Evolutionary conservation across 1,284 basidiomycete genomes (phyloP), one percentile per base, ranked within the genome.

Genomic region (Ganoderma meredithae): DNA sequence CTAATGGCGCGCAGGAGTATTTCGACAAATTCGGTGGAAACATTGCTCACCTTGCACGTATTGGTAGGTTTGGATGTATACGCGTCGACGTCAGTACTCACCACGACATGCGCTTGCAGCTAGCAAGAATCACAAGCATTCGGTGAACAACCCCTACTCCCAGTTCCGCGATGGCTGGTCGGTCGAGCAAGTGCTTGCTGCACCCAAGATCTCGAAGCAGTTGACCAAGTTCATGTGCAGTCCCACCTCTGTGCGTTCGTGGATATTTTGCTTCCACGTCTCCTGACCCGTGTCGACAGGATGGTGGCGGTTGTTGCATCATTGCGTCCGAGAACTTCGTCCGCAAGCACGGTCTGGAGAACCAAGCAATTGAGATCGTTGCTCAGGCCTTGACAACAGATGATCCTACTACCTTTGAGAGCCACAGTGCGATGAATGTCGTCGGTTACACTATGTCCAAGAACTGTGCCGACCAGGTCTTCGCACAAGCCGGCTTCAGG

Each of bases 201-300:
- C 90, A 1, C 84, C 86, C 1, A 90, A 88, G 79, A 89, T 95
- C 76, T 92, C 86, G 39, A 89, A 88, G 62, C 87, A 94, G 76
- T 80, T 95, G 56, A 95, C 94, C 2, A 91, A 93, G 76, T 92
- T 88, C 77, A 95, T 95, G 94, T 96, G 95, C 76, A 94, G 91
- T 72, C 95, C 95, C 0, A 96, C 95, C 43, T 92, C 90, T 6
- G 90, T 90, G 66, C 66, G 72, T 67, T 19, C 76, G 72, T 7
- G 27, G 13, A 13, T 27, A 25, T 53, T 22, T n/a, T 22, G 19
- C 43, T n/a, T 19, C 31, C 19, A 25, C 36, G 17, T 33, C 19
- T 5, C 33, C 31, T 68, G 33, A 71, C 56, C n/a, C 40, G 1
- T 4, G 60, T 59, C 52, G 59, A 25, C 66, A 92, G 90, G 91